Percentiles rank a stretch among this genome's conserved stretches.
These are phyloP conservation scores for Acer negundo DNA, from an alignment of 345 rosid genomes.

Conservation along the genomic window DNA sequence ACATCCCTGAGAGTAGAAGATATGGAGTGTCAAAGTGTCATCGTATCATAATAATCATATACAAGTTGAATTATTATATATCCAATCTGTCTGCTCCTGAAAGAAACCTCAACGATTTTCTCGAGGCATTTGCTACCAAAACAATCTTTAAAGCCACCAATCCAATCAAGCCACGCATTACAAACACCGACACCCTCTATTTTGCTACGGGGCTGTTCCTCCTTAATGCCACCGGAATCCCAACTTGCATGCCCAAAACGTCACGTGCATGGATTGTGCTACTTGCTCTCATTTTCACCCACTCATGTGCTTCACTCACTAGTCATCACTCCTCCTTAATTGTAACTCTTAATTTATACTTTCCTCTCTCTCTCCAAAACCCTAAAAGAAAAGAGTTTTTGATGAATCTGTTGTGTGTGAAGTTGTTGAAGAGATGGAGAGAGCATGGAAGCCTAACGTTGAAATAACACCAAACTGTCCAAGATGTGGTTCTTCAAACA, in stretches of 20 bases:
- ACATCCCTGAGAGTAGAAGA: background rate
- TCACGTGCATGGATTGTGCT: conserved; percentile 30
- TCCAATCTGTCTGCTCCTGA: conserved; percentile 28
- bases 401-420: background rate
- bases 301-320: conserved; percentile 16
- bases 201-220: conserved; percentile 40
- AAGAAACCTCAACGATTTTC: conserved; percentile 29
- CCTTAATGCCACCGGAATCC: conserved; percentile 43
- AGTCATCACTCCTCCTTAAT: conserved; percentile 1
- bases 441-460: conserved; percentile 47
- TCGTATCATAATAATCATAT: background rate
- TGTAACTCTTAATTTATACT: background rate
- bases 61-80: background rate
- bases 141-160: conserved; percentile 25
- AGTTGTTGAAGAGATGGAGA: conserved; percentile 43
- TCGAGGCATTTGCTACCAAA: conserved; percentile 55
- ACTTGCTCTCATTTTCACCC: conserved; percentile 18
- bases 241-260: conserved; percentile 13
- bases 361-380: conserved; percentile 6
- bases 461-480: conserved; percentile 63
- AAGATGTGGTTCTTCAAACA: conserved; percentile 60
- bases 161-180: conserved; percentile 13
- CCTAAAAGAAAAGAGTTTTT: background rate
- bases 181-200: conserved; percentile 43
- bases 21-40: background rate